A percentile compares a stretch with the other conserved stretches of the same genome.
Evolutionary conservation across 164 flowering plant genomes (phyloP).

Genomic region (Protea cynaroides): DNA sequence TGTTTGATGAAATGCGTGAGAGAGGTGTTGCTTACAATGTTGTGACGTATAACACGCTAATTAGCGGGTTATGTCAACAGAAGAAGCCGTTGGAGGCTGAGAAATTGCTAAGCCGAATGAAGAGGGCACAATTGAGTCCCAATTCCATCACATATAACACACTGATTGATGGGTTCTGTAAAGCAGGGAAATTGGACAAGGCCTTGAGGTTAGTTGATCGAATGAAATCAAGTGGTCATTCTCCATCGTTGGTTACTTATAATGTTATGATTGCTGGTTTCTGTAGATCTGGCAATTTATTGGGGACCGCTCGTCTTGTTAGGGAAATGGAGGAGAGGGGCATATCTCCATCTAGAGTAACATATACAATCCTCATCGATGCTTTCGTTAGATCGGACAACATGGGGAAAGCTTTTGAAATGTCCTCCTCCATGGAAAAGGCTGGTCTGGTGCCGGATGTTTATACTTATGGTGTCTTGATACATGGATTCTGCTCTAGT

Average conservation of each 20-base stretch:
- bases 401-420: conserved; percentile 52
- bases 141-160: conserved; percentile 50
- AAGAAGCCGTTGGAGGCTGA: conserved; percentile 38
- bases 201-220: conserved; percentile 36
- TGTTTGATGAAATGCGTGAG: conserved; percentile 67
- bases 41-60: conserved; percentile 57
- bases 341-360: conserved; percentile 49
- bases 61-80: conserved; percentile 47
- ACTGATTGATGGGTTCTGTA: conserved; percentile 55
- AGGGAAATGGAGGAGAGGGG: conserved; percentile 72
- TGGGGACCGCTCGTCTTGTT: conserved; percentile 26
- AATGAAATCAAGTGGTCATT: conserved; percentile 40
- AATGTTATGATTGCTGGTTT: conserved; percentile 53
- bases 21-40: conserved; percentile 46
- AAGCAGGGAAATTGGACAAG: conserved; percentile 36
- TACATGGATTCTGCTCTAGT: conserved; percentile 52
- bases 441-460: conserved; percentile 49
- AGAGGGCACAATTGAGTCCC: conserved; percentile 34
- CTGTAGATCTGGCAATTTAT: conserved; percentile 34
- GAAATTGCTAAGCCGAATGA: conserved; percentile 39
- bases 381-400: conserved; percentile 39
- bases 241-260: conserved; percentile 54
- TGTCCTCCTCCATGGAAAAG: conserved; percentile 47
- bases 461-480: conserved; percentile 49
- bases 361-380: conserved; percentile 58